Conservation (phyloP, 2,329 filamentous ascomycete genomes). For the Botrytis hyacinthi region DNA sequence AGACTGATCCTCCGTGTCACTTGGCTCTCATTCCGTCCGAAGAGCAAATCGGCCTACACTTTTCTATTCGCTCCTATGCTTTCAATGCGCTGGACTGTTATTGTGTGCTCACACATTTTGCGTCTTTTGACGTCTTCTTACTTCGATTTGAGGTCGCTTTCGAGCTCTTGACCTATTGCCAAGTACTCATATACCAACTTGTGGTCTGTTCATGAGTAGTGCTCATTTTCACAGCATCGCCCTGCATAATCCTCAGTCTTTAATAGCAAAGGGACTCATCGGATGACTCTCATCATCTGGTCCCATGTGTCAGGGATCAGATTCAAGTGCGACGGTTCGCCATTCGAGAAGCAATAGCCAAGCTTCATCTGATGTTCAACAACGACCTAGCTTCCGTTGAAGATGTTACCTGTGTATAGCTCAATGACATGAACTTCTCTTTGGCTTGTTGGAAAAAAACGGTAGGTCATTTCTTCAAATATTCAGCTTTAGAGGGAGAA, state of each 20-base stretch:
- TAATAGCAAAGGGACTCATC: neutral
- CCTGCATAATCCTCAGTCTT: neutral
- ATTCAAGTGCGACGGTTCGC: neutral
- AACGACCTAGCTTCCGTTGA: neutral
- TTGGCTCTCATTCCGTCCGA: conserved; percentile 47
- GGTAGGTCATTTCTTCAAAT: neutral
- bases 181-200: neutral
- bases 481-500: neutral
- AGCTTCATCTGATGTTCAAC: neutral
- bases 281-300: neutral
- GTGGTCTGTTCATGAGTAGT: neutral
- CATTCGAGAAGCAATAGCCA: neutral
- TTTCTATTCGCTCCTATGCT: conserved; percentile 18
- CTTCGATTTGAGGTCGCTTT: neutral
- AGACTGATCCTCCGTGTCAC: conserved; percentile 41
- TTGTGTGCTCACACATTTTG: conserved; percentile 16
- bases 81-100: conserved; percentile 27
- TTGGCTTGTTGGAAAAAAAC: neutral
- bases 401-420: too few species aligned
- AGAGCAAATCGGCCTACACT: conserved; percentile 36
- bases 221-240: neutral
- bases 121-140: neutral
- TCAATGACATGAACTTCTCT: too few species aligned
- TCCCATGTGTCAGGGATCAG: neutral
- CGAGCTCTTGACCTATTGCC: neutral